Base-by-base conservation (phyloP, 139 green algal species). In the Pleodorina starrii region DNA sequence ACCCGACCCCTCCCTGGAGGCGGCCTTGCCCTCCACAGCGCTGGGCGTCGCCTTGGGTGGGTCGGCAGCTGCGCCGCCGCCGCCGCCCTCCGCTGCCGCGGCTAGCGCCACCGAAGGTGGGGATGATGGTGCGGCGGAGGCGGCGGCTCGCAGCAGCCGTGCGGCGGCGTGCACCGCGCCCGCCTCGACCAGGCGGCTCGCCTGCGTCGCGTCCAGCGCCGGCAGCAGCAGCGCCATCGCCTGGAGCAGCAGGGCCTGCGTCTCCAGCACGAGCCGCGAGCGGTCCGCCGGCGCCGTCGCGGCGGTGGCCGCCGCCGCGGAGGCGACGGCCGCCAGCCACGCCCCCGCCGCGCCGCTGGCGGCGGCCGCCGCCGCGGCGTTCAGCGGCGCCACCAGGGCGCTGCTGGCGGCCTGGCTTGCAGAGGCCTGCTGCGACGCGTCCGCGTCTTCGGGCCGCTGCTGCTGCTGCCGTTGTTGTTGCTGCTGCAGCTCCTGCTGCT, bases 221-320 rank as follows among this genome's bases (percentile, higher is more conserved):
- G 81, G 81, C 42, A 87, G 40, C 32, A 87, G 42, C 81, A 87
- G 42, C 27, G 60, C 81, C 19, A 74, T 25, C 1, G 81, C 81
- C 44, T 87, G 81, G 43, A 87, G 60, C 60, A 87, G 60, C 57
- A 66, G 4, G 12, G 82, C 82, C 63, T 79, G 63, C 32, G 44
- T 43, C 32, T 88, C 82, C 19, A 59, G 0, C 21, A 35, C 44
- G 27, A 68, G 66, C 7, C 32, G 17, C 7, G 32, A 29, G 10
- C 21, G 32, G 42, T 51, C 63, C 2, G 44, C 44, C 9, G 21
- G 66, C 42, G 32, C 5, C 25, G 23, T 17, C 0, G 43, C 38
- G 4, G 2, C 29, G 32, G 51, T 54, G 6, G 78, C 54, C 19
- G 38, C 54, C 10, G 78, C 78, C 36, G 78, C 76, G 25, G 48